Percentiles rank a stretch among this genome's conserved stretches.
These are phyloP conservation scores for Cyberlindnera euphorbiae DNA, from an alignment of 805 yeast genomes.

Conservation along the genomic window DNA sequence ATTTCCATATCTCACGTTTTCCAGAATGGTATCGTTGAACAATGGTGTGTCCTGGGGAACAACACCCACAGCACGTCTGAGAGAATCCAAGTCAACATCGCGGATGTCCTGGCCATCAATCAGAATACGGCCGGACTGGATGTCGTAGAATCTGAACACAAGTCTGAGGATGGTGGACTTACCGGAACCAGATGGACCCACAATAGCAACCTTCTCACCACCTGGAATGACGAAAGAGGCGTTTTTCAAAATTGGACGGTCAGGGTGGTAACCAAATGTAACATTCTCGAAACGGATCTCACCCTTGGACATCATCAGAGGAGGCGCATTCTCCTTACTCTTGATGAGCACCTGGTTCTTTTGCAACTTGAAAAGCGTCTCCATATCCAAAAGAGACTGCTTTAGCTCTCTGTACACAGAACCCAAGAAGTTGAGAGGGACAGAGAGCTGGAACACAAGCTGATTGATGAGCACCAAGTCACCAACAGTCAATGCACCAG, in stretches of 20 bases:
- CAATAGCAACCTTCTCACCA: slow-evolving; percentile 88
- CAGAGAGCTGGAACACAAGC: slow-evolving; percentile 90
- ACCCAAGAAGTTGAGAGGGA: slow-evolving; percentile 91
- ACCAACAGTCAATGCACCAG: slow-evolving; percentile 83
- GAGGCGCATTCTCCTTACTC: slow-evolving; percentile 59
- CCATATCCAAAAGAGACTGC: slow-evolving; percentile 94
- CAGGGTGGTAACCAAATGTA: slow-evolving; percentile 86
- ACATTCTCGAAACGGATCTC: slow-evolving; percentile 88
- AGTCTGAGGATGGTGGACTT: slow-evolving; percentile 84
- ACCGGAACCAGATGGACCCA: slow-evolving; percentile 96
- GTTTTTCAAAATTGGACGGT: slow-evolving; percentile 76
- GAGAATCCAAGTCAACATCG: slow-evolving; percentile 66
- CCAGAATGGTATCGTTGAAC: slow-evolving; percentile 84
- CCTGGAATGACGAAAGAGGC: slow-evolving; percentile 85
- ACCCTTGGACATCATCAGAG: slow-evolving; percentile 47
- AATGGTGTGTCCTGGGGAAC: slow-evolving; percentile 98
- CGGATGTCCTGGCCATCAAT: slow-evolving; percentile 88
- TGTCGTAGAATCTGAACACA: slow-evolving; percentile 88
- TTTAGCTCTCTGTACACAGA: slow-evolving; percentile 93
- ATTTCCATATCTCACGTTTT: slow-evolving; percentile 84
- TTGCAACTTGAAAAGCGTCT: slow-evolving; percentile 82
- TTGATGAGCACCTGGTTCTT: slow-evolving; percentile 63
- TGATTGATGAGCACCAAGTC: slow-evolving; percentile 93
- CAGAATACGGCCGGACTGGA: slow-evolving; percentile 65
- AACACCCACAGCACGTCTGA: slow-evolving; percentile 76